Evolutionary conservation across 2,329 filamentous ascomycete genomes (phyloP), one percentile per base, ranked within the genome.

Genomic region (Hortaea sp.): DNA sequence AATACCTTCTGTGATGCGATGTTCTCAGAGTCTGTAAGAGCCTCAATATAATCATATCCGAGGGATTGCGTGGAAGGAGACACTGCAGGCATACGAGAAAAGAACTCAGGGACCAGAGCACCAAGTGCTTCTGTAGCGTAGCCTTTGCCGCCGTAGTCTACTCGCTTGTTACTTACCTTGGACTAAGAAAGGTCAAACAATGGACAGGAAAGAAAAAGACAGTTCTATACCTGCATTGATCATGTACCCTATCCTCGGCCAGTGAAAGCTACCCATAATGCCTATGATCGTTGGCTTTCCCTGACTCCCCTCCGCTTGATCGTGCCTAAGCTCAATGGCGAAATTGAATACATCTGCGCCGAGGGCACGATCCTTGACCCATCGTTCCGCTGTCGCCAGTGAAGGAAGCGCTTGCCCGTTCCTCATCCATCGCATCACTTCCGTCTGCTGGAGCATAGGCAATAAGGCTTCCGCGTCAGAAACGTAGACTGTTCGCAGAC

Each of bases 371-470:
- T 60, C 54, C 7, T 49, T 55, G n/a, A 70, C 63, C 68, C 68
- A 71, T 45, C 56, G 53, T 43, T 53, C 41, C 20, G 48, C 59
- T 42, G 55, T 53, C 6, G 48, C 42, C 5, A 45, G 12, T 40
- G 52, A 53, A 10, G 50, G 32, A 1, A 52, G 41, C 1, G 42
- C 37, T 27, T 31, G 39, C 7, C 29, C 12, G 10, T 28, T n/a
- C 1, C 29, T 12, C 28, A 79, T 80, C 69, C 74, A 81, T 45
- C 62, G 61, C 82, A 85, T 85, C 41, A 81, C 76, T 53, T 81
- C 77, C 4, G 72, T 70, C 57, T 81, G 69, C 10, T 67, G 68
- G 27, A 81, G 76, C 44, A 85, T 66, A 20, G 63, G 63, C 51
- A 77, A 66, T 11, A 80, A 49, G 5, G 66, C 71, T 1, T 66